Evolutionary conservation across 257 asterid genomes (phyloP).

Genomic region (Mentha longifolia): DNA sequence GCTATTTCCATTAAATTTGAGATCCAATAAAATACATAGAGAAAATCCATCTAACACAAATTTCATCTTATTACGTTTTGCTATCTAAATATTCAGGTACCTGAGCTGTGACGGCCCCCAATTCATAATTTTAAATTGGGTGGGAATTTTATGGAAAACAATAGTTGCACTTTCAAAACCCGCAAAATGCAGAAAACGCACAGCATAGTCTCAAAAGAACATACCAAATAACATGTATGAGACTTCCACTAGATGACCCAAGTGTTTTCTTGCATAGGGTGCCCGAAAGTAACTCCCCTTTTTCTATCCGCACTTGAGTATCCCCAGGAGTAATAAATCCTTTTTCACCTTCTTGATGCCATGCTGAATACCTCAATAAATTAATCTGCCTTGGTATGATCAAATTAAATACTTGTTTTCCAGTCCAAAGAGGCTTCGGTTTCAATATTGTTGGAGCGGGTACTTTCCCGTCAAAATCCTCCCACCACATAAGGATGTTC

Average conservation of each 20-base stretch:
- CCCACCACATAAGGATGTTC: constrained; percentile 99
- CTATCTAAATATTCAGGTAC: neutral
- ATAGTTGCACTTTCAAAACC: neutral
- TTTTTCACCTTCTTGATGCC: constrained; percentile 89
- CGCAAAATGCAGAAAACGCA: constrained; percentile 16
- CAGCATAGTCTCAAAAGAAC: constrained; percentile 8
- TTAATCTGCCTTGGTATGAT: constrained; percentile 95
- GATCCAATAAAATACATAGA: neutral
- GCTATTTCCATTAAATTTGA: neutral
- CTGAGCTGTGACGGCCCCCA: neutral
- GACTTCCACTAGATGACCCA: constrained; percentile 97
- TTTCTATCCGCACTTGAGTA: constrained; percentile 94
- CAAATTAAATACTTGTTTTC: constrained; percentile 93
- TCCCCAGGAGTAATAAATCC: constrained; percentile 97
- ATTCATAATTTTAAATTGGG: neutral
- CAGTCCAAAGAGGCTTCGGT: constrained; percentile 99
- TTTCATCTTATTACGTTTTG: neutral
- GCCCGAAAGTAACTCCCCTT: constrained; percentile 94
- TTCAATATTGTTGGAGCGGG: constrained; percentile 97
- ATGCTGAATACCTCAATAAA: constrained; percentile 82
- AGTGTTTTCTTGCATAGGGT: constrained; percentile 97
- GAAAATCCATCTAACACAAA: neutral
- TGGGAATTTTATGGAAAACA: too few species aligned
- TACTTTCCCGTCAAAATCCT: constrained; percentile 97
- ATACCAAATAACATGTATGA: constrained; percentile 97